Evolutionary conservation across 768 basidiomycete species (phyloP).

Genomic region (Mycena latifolia): DNA sequence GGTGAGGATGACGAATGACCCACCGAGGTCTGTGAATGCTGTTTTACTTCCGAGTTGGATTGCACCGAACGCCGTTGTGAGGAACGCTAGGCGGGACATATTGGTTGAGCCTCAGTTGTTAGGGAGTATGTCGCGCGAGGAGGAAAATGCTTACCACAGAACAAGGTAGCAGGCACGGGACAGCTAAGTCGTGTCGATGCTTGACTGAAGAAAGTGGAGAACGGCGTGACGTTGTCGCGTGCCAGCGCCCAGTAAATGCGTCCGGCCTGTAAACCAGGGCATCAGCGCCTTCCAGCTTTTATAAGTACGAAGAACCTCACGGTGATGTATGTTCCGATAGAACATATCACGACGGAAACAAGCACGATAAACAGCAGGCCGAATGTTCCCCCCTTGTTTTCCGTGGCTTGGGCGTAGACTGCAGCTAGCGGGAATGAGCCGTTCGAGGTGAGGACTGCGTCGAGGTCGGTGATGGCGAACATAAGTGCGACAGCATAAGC

Average conservation of each 20-base stretch:
- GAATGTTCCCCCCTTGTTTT: constrained; percentile 31
- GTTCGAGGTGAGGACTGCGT: constrained; percentile 32
- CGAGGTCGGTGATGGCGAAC: constrained; percentile 33
- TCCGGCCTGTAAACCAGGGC: constrained; percentile 20
- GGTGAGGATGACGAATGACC: constrained; percentile 34
- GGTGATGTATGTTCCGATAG: constrained; percentile 25
- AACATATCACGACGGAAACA: constrained; percentile 22
- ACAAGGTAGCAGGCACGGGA: constrained; percentile 29
- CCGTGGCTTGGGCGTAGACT: constrained; percentile 32
- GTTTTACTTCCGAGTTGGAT: constrained; percentile 35
- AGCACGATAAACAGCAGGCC: constrained; percentile 28
- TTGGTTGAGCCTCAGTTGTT: neutral
- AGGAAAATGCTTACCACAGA: constrained; percentile 26
- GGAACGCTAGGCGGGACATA: constrained; percentile 16
- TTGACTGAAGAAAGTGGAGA: constrained; percentile 28
- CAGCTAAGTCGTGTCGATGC: constrained; percentile 30
- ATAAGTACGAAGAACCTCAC: constrained; percentile 8
- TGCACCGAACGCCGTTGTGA: constrained; percentile 29
- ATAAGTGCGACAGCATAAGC: constrained; percentile 29
- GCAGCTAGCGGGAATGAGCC: constrained; percentile 32
- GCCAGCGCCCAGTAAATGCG: constrained; percentile 34
- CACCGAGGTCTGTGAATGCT: constrained; percentile 32
- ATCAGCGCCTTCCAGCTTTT: neutral
- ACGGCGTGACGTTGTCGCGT: constrained; percentile 34
- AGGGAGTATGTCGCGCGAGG: neutral